phyloP scores from a whole-genome alignment of 1,284 basidiomycete species.

The Trametes sp. region DNA sequence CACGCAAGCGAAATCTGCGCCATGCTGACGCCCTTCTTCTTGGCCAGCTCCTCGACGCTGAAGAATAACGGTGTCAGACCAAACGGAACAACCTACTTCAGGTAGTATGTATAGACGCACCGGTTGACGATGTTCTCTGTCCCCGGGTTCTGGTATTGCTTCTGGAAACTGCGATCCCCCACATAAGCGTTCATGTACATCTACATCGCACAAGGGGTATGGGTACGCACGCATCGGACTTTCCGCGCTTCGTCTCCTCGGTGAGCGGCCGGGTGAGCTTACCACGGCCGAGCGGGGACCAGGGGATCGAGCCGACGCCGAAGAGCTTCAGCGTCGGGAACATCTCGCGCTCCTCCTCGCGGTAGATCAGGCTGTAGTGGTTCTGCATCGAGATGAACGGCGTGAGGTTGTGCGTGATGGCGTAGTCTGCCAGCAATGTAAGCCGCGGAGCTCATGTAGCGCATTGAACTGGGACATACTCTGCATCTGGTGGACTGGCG shows the following conservation, averaged over 20 bases:
- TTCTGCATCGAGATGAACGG: constrained; percentile 66
- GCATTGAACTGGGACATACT: constrained; percentile 37
- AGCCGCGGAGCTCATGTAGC: constrained; percentile 56
- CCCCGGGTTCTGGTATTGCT: constrained; percentile 28
- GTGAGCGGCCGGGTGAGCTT: constrained; percentile 45
- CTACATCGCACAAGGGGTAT: too few relatives aligned
- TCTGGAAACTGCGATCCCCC: constrained; percentile 21
- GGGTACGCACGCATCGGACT: constrained; percentile 30
- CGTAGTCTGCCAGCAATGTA: constrained; percentile 36
- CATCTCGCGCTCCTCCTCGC: constrained; percentile 62
- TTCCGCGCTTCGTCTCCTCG: constrained; percentile 34
- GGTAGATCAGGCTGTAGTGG: constrained; percentile 52
- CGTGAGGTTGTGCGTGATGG: constrained; percentile 50
- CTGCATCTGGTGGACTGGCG: constrained; percentile 50
- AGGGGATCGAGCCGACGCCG: constrained; percentile 52
- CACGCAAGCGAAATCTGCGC: constrained; percentile 34
- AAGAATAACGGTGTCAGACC: neutral
- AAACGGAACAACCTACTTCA: neutral
- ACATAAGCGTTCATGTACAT: neutral
- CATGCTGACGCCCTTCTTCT: constrained; percentile 43
- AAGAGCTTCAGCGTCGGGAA: constrained; percentile 46
- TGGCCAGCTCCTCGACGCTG: constrained; percentile 52
- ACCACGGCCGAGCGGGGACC: constrained; percentile 51
- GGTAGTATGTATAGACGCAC: constrained; percentile 11
- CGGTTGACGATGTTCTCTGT: constrained; percentile 23